These are phyloP conservation scores for Neospora caninum DNA, from an alignment of 169 alveolate genomes.

Conservation along the genomic window DNA sequence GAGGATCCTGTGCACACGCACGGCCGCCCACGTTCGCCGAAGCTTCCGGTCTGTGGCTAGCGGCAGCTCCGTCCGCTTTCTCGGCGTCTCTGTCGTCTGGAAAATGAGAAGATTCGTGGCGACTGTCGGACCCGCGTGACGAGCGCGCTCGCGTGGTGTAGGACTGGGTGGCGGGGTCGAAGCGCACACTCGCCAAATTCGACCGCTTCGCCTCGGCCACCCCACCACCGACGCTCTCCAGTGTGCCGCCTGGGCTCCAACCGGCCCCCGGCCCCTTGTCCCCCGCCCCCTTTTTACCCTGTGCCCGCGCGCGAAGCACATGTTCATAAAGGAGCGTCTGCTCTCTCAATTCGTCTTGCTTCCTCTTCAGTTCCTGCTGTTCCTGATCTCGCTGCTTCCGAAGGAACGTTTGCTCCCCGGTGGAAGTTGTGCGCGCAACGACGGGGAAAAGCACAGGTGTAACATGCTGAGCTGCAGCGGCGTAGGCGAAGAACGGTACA, in stretches of 20 bases:
- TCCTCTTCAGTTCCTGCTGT: not conserved
- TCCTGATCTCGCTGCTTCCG: slow-evolving; percentile 52
- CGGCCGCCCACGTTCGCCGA: not conserved
- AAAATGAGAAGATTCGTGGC: not conserved
- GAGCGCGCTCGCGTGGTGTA: not conserved
- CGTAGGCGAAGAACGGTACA: slow-evolving; percentile 51
- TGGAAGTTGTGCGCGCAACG: slow-evolving; percentile 46
- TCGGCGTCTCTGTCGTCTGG: not conserved
- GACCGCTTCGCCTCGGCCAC: not conserved
- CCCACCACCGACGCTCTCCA: not conserved
- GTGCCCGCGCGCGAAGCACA: not conserved
- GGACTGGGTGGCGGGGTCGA: slow-evolving; percentile 26
- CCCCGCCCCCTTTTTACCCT: not conserved
- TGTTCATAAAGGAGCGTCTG: not conserved
- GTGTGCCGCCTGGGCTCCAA: not conserved
- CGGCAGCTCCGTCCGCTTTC: not conserved
- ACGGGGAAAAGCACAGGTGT: slow-evolving; percentile 56
- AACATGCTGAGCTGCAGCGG: slow-evolving; percentile 41
- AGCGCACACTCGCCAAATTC: not conserved
- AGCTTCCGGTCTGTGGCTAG: not conserved
- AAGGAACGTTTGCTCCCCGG: slow-evolving; percentile 42
- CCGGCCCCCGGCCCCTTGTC: not conserved
- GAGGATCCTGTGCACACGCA: not conserved
- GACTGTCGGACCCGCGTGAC: not conserved
- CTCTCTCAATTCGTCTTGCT: not conserved